phyloP scores from a whole-genome alignment of 805 yeast species.

The Ogataea nonfermentans region DNA sequence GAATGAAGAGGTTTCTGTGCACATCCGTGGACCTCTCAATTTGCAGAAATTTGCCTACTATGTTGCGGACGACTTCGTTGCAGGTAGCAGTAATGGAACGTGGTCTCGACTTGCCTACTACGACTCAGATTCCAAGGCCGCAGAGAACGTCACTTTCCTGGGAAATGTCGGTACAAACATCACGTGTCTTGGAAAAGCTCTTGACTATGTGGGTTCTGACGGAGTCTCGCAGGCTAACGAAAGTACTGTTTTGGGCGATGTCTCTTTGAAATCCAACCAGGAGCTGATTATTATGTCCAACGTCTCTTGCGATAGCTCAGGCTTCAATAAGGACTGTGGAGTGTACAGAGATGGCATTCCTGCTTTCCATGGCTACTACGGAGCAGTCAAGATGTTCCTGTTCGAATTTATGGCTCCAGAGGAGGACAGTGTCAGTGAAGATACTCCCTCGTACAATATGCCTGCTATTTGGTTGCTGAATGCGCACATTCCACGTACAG shows the following conservation, averaged over 20 bases:
- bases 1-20: slow-evolving; percentile 68
- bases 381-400: slow-evolving; percentile 66
- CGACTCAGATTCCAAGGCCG: slow-evolving; percentile 45
- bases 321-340: slow-evolving; percentile 62
- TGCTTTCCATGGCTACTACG: slow-evolving; percentile 70
- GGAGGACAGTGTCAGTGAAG: slow-evolving; percentile 40
- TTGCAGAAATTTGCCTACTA: slow-evolving; percentile 62
- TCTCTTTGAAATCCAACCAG: slow-evolving; percentile 52
- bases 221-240: slow-evolving; percentile 48
- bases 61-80: slow-evolving; percentile 41
- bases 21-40: slow-evolving; percentile 72
- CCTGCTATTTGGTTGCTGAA: slow-evolving; percentile 77
- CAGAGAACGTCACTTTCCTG: slow-evolving; percentile 66
- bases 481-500: slow-evolving; percentile 70
- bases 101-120: slow-evolving; percentile 66
- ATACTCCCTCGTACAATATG: slow-evolving; percentile 49
- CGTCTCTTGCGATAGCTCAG: slow-evolving; percentile 54
- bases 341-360: slow-evolving; percentile 73
- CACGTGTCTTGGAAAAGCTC: slow-evolving; percentile 66
- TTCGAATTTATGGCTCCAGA: slow-evolving; percentile 69
- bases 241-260: slow-evolving; percentile 48
- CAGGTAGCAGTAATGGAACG: slow-evolving; percentile 39
- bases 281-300: slow-evolving; percentile 63
- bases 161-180: slow-evolving; percentile 60
- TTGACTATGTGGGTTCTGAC: slow-evolving; percentile 57